Evolutionary conservation across 768 basidiomycete species (phyloP).

Genomic region (Lactarius trivialis): DNA sequence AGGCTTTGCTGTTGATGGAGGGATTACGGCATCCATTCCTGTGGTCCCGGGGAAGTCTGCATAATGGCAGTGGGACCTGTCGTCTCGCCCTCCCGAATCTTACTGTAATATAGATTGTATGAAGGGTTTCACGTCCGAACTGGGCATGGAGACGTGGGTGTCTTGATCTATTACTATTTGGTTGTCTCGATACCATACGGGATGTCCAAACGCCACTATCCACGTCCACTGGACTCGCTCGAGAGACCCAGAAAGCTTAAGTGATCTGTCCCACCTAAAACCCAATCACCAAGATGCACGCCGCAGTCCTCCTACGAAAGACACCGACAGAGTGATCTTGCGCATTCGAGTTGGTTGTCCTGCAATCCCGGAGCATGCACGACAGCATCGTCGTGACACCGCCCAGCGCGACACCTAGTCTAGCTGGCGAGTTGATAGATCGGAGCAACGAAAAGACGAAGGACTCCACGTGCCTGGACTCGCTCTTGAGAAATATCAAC

Average conservation of each 20-base stretch:
- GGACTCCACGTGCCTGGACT: neutral
- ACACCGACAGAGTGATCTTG: neutral
- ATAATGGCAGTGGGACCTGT: constrained; percentile 26
- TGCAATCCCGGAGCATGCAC: neutral
- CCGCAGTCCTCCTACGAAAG: neutral
- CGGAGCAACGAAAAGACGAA: neutral
- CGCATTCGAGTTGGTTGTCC: neutral
- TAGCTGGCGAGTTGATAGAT: neutral
- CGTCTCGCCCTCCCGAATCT: too few relatives aligned
- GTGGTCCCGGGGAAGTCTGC: constrained; percentile 69
- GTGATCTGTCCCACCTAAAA: neutral
- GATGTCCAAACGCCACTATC: neutral
- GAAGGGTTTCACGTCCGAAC: neutral
- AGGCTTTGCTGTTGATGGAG: constrained; percentile 81
- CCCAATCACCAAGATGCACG: neutral
- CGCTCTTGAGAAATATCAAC: constrained; percentile 14
- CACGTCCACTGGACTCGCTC: neutral
- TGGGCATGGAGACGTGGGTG: neutral
- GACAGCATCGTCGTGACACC: neutral
- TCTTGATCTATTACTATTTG: too few relatives aligned
- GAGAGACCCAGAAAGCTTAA: neutral
- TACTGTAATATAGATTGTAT: neutral
- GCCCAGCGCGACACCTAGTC: neutral
- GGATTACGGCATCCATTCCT: constrained; percentile 72
- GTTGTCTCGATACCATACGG: neutral